Evolutionary conservation across 805 yeast genomes (phyloP).

Genomic region (Ogataea kodamae): DNA sequence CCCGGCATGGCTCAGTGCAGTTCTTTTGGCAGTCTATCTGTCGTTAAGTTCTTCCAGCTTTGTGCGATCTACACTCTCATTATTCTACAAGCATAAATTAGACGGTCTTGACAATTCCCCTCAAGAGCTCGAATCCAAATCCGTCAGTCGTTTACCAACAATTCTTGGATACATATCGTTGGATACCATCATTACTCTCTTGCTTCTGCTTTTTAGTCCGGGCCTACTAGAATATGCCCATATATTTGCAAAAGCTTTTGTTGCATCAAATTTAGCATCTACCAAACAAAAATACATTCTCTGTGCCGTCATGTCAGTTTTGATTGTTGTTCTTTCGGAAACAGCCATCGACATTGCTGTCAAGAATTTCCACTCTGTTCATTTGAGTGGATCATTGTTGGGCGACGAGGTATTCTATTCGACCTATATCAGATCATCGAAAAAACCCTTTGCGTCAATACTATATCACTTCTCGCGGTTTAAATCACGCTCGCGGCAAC

Average conservation of each 20-base stretch:
- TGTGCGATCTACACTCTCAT: conserved; percentile 27
- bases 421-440: conserved; percentile 17
- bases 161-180: conserved; percentile 15
- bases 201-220: conserved; percentile 22
- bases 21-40: conserved; percentile 20
- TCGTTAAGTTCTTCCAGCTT: conserved; percentile 27
- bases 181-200: conserved; percentile 20
- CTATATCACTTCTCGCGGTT: conserved; percentile 23
- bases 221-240: conserved; percentile 26
- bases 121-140: not conserved
- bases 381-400: conserved; percentile 7
- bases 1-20: conserved; percentile 29
- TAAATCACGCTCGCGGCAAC: conserved; percentile 14
- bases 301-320: conserved; percentile 29
- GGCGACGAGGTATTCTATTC: conserved; percentile 15
- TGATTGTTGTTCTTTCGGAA: conserved; percentile 21
- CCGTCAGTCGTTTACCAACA: conserved; percentile 5
- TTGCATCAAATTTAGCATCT: conserved; percentile 35
- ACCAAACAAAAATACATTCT: conserved; percentile 25
- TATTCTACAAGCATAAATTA: conserved; percentile 26
- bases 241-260: conserved; percentile 32
- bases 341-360: conserved; percentile 1
- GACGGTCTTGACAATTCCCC: conserved; percentile 17
- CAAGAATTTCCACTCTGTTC: conserved; percentile 10
- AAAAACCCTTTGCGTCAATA: conserved; percentile 22